Evolutionary conservation across 305 asterid species (phyloP).

Genomic region (Plantago rigida): DNA sequence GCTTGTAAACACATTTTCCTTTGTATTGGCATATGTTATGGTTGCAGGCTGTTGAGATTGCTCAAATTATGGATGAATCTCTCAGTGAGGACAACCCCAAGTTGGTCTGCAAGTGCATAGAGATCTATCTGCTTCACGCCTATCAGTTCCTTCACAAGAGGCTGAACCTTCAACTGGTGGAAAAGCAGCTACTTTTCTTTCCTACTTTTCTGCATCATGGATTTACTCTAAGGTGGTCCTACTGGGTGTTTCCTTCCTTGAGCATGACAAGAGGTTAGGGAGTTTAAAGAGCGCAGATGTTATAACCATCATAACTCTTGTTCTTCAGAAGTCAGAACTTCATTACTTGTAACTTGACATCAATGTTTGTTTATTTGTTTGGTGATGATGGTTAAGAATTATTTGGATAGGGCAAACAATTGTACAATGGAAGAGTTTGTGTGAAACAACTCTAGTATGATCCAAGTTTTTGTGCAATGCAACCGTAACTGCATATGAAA

Average conservation of each 20-base stretch:
- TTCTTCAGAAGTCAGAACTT: background rate
- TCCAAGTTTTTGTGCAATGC: too few relatives aligned
- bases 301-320: constrained; percentile 8
- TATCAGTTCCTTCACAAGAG: constrained; percentile 38
- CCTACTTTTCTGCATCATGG: constrained; percentile 70
- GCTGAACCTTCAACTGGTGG: constrained; percentile 35
- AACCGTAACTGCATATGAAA: too few relatives aligned
- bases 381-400: too few relatives aligned
- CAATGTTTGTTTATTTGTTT: too few relatives aligned
- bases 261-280: constrained; percentile 67
- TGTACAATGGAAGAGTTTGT: too few relatives aligned
- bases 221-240: constrained; percentile 82
- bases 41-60: constrained; percentile 74
- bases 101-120: constrained; percentile 61
- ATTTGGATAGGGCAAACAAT: too few relatives aligned
- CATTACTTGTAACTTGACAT: too few relatives aligned
- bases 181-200: constrained; percentile 42
- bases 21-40: constrained; percentile 19
- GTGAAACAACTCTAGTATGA: too few relatives aligned
- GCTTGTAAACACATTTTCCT: constrained; percentile 11
- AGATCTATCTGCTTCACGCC: constrained; percentile 45
- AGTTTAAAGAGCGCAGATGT: background rate
- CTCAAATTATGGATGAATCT: constrained; percentile 77
- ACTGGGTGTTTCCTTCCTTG: constrained; percentile 78
- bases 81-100: constrained; percentile 52